Evolutionary conservation across 352 stramenopile species (phyloP).

Genomic region (Globisporangium radiosum): DNA sequence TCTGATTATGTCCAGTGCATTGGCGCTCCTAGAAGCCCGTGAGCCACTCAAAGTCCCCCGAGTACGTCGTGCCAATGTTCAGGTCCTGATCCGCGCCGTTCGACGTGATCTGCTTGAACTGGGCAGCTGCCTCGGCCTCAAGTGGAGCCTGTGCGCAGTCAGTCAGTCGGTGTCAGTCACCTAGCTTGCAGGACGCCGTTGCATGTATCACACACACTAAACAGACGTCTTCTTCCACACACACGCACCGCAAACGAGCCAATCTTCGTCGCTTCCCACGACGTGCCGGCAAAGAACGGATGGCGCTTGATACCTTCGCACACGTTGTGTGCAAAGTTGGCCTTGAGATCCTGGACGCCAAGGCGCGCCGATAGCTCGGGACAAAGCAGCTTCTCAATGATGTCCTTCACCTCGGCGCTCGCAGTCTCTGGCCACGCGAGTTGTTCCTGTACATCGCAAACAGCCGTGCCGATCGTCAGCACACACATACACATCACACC

Average conservation of each 20-base stretch:
- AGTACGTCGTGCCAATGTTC: slow-evolving; percentile 71
- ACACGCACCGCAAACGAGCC: slow-evolving; percentile 69
- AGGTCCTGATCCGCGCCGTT: slow-evolving; percentile 38
- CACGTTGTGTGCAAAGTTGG: slow-evolving; percentile 33
- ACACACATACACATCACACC: neutral
- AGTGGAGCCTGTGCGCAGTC: slow-evolving; percentile 51
- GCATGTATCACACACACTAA: too few species aligned
- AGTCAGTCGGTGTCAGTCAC: neutral
- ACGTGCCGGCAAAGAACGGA: slow-evolving; percentile 75
- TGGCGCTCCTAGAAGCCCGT: slow-evolving; percentile 44
- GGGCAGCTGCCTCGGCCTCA: slow-evolving; percentile 49
- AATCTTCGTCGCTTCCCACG: slow-evolving; percentile 77
- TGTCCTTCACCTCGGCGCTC: slow-evolving; percentile 66
- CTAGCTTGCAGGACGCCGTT: neutral
- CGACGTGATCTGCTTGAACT: slow-evolving; percentile 71
- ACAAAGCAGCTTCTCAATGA: slow-evolving; percentile 56
- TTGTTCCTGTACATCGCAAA: slow-evolving; percentile 20
- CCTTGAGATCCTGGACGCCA: slow-evolving; percentile 39
- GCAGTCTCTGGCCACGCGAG: slow-evolving; percentile 64
- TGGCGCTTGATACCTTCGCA: slow-evolving; percentile 77
- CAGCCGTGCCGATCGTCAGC: too few species aligned
- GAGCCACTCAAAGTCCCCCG: slow-evolving; percentile 70
- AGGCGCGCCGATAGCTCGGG: slow-evolving; percentile 50
- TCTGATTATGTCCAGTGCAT: too few species aligned
- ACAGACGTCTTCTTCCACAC: neutral